Conservation (phyloP, 2,329 filamentous ascomycete species). For the Beauveria varroae region DNA sequence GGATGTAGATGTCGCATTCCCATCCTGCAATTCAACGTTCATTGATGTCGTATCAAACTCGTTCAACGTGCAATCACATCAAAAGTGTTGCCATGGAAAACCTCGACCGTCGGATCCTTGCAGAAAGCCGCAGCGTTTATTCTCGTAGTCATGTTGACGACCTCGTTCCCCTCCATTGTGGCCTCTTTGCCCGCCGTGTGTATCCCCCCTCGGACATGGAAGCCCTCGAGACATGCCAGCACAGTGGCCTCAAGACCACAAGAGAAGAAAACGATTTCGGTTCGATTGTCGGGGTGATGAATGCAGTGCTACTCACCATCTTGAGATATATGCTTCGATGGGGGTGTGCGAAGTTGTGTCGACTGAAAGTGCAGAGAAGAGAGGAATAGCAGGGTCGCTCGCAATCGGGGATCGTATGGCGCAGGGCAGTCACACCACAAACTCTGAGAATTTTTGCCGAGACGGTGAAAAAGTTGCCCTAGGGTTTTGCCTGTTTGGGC, state of each 20-base stretch:
- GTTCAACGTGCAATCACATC: neutral
- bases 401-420: constrained; percentile 18
- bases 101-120: neutral
- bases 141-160: neutral
- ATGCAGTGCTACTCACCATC: constrained; percentile 36
- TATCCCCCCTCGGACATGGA: neutral
- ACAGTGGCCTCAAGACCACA: neutral
- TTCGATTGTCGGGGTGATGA: neutral
- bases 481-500: constrained; percentile 25
- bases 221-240: neutral
- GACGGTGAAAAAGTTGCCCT: constrained; percentile 27
- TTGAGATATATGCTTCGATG: constrained; percentile 33
- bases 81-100: neutral
- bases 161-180: neutral
- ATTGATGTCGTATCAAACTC: neutral
- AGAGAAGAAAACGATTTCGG: neutral
- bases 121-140: neutral
- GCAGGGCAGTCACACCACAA: neutral
- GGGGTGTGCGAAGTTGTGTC: constrained; percentile 34
- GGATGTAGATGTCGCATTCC: neutral
- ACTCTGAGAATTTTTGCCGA: constrained; percentile 28
- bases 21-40: neutral
- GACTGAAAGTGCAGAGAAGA: constrained; percentile 19
- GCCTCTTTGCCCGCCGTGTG: neutral
- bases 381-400: constrained; percentile 15